These are phyloP conservation scores for Dryas drummondii DNA, from an alignment of 306 rosid species.

Conservation along the genomic window DNA sequence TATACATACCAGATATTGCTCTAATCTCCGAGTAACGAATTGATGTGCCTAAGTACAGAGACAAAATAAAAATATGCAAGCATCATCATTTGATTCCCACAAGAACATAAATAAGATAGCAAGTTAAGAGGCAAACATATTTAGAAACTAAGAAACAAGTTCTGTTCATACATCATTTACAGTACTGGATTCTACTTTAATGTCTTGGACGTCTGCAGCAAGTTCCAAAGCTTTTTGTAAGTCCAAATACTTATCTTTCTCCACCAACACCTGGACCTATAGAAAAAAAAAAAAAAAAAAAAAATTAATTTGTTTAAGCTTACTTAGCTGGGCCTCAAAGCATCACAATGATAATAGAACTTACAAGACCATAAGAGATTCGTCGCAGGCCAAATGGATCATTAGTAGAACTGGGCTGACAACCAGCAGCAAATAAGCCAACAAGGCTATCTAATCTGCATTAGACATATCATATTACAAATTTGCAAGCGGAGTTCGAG, in stretches of 20 bases:
- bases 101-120: not conserved
- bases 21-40: slow-evolving; percentile 83
- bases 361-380: slow-evolving; percentile 94
- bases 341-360: slow-evolving; percentile 34
- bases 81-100: slow-evolving; percentile 10
- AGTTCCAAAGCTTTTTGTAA: slow-evolving; percentile 73
- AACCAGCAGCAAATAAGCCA: slow-evolving; percentile 91
- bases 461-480: slow-evolving; percentile 26
- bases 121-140: not conserved
- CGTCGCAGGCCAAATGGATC: slow-evolving; percentile 91
- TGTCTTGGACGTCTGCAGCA: slow-evolving; percentile 69
- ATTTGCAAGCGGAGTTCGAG: slow-evolving; percentile 16
- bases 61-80: slow-evolving; percentile 19
- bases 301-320: slow-evolving; percentile 18
- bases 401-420: slow-evolving; percentile 90
- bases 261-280: slow-evolving; percentile 89
- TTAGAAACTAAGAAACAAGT: not conserved
- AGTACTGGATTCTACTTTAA: slow-evolving; percentile 53
- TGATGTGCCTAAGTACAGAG: slow-evolving; percentile 57
- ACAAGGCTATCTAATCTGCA: slow-evolving; percentile 92
- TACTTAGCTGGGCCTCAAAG: slow-evolving; percentile 24
- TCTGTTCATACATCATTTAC: slow-evolving; percentile 57
- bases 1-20: slow-evolving; percentile 80
- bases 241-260: slow-evolving; percentile 70
- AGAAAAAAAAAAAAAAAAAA: slow-evolving; percentile 34